Percentiles rank a stretch among this genome's conserved stretches.
Evolutionary conservation across 176 grass and related monocot species (phyloP).

Genomic region (Cenchrus fungigraminus): DNA sequence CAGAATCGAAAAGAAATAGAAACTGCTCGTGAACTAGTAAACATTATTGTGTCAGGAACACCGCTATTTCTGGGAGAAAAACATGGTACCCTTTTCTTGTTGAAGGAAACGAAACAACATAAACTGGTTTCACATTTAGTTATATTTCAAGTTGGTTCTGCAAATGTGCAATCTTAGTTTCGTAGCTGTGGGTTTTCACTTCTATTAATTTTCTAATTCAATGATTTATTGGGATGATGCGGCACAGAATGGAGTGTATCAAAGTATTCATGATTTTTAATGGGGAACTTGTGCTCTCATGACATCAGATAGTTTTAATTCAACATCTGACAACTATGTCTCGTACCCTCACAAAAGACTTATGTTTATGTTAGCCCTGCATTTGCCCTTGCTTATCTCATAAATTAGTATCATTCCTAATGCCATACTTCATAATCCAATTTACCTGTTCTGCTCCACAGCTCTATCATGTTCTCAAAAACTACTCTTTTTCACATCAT

Average conservation of each 20-base stretch:
- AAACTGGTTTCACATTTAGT: constrained; percentile 10
- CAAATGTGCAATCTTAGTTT: background rate
- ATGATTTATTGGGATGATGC: constrained; percentile 12
- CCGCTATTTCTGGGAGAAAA: background rate
- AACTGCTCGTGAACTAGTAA: background rate
- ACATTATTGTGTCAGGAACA: background rate
- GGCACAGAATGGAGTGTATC: background rate
- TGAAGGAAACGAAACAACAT: background rate
- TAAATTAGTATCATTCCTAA: background rate
- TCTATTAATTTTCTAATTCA: constrained; percentile 1
- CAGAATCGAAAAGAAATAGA: background rate
- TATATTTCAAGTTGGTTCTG: constrained; percentile 12
- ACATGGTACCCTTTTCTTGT: background rate
- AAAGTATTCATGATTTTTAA: background rate
- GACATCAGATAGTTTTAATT: constrained; percentile 12
- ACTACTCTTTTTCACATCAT: background rate
- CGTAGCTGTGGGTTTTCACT: background rate
- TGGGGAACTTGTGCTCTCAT: background rate
- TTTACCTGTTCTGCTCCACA: constrained; percentile 5
- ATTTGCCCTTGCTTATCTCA: constrained; percentile 25
- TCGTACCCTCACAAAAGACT: background rate
- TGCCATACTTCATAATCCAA: background rate
- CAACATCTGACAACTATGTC: constrained; percentile 7
- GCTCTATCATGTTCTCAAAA: background rate
- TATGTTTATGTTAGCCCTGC: background rate